phyloP scores from a whole-genome alignment of 2,329 filamentous ascomycete genomes.

The Sporothrix brunneoviolacea region DNA sequence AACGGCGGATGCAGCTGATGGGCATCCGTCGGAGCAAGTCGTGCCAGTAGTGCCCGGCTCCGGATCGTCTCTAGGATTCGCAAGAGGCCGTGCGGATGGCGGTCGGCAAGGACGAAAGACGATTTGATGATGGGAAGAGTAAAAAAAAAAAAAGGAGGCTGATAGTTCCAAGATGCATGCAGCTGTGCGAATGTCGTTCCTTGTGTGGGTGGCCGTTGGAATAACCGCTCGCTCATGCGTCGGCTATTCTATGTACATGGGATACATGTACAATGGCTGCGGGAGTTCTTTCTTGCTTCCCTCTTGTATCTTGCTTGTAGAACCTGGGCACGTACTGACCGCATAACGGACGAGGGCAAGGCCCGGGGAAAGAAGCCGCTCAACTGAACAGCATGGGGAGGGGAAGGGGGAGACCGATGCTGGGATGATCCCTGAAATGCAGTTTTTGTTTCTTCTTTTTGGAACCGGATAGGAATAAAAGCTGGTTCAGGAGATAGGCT shows the following conservation, averaged over 20 bases:
- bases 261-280: constrained; percentile 1
- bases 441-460: too few relatives aligned
- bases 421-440: too few relatives aligned
- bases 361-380: constrained; percentile 3
- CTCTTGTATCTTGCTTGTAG: neutral
- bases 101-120: neutral
- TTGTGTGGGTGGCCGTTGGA: neutral
- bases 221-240: neutral
- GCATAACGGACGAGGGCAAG: constrained; percentile 2
- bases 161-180: neutral
- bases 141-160: neutral
- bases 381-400: neutral
- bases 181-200: neutral
- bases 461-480: too few relatives aligned
- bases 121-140: neutral
- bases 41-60: neutral
- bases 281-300: neutral
- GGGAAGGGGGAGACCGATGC: too few relatives aligned
- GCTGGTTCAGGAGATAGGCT: neutral
- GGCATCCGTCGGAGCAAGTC: too few relatives aligned
- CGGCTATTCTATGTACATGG: neutral
- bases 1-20: too few relatives aligned
- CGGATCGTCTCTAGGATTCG: neutral
- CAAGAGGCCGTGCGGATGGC: neutral
- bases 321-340: neutral